phyloP scores from a whole-genome alignment of 495 filamentous ascomycete species.

The Parmelia sp. region DNA sequence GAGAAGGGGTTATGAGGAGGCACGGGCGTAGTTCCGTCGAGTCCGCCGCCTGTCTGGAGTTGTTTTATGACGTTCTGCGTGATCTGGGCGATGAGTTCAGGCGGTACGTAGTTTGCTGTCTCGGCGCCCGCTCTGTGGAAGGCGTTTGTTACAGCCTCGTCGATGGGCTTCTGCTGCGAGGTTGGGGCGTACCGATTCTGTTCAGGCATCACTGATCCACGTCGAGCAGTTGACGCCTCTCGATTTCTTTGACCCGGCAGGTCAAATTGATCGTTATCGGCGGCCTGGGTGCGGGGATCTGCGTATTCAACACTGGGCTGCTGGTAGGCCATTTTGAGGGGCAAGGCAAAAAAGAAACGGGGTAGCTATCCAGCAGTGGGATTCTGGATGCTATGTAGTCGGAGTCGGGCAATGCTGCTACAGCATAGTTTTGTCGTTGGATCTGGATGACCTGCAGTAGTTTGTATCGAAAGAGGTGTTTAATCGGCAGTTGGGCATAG shows the following conservation, averaged over 20 bases:
- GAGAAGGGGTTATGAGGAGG: slow-evolving; percentile 29
- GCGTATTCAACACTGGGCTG: slow-evolving; percentile 20
- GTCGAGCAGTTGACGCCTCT: slow-evolving; percentile 12
- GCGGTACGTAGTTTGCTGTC: slow-evolving; percentile 38
- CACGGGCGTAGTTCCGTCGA: slow-evolving; percentile 30
- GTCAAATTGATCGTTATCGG: slow-evolving; percentile 12
- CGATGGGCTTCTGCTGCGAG: slow-evolving; percentile 33
- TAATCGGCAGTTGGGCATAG: not conserved
- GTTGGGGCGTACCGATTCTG: slow-evolving; percentile 25
- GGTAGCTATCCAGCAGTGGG: not conserved
- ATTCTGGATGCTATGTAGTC: not conserved
- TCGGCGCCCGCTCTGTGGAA: slow-evolving; percentile 33
- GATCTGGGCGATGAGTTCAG: slow-evolving; percentile 44
- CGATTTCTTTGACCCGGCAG: slow-evolving; percentile 11
- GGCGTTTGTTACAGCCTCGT: slow-evolving; percentile 45
- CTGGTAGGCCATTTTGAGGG: slow-evolving; percentile 23
- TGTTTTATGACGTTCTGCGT: slow-evolving; percentile 51
- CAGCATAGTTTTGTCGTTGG: slow-evolving; percentile 3
- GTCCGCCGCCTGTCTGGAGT: slow-evolving; percentile 39
- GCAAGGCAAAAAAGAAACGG: slow-evolving; percentile 15
- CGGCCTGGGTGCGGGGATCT: slow-evolving; percentile 10
- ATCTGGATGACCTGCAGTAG: slow-evolving; percentile 15
- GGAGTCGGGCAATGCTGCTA: not conserved
- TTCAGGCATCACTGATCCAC: slow-evolving; percentile 20
- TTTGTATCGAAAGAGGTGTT: slow-evolving; percentile 2